Evolutionary conservation across 805 yeast species (phyloP).

Genomic region (Wickerhamomyces rabaulensis): DNA sequence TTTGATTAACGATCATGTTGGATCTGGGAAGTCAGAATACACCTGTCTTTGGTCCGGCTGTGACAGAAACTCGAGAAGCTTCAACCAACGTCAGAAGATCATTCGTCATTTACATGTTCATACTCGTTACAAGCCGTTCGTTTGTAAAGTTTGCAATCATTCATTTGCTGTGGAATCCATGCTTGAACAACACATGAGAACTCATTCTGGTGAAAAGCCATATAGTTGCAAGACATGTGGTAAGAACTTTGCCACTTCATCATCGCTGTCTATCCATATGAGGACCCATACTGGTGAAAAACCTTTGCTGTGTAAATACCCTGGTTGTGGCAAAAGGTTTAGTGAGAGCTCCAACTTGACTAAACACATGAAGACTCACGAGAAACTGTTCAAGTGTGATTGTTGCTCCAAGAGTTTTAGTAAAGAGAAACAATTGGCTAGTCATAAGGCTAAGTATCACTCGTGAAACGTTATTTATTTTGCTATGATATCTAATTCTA

Average conservation of each 20-base stretch:
- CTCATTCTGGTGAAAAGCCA: conserved; percentile 90
- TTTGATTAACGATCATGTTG: conserved; percentile 61
- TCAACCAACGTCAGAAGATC: conserved; percentile 80
- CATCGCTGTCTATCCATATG: conserved; percentile 76
- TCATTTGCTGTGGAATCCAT: conserved; percentile 73
- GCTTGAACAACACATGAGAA: conserved; percentile 75
- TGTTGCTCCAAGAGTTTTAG: conserved; percentile 50
- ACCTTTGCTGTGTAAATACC: conserved; percentile 74
- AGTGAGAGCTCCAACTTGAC: conserved; percentile 86
- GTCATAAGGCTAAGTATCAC: conserved; percentile 31
- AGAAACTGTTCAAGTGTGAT: conserved; percentile 45
- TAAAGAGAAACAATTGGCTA: conserved; percentile 33
- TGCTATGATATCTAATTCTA: background rate
- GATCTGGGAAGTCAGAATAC: conserved; percentile 66
- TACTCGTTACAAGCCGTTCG: conserved; percentile 76
- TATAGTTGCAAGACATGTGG: conserved; percentile 68
- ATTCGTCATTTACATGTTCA: conserved; percentile 85
- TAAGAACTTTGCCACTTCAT: conserved; percentile 75
- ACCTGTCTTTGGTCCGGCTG: conserved; percentile 79
- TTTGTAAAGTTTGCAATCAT: conserved; percentile 64
- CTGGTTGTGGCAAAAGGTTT: conserved; percentile 78
- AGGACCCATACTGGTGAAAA: conserved; percentile 89
- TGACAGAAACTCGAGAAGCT: conserved; percentile 53
- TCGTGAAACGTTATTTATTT: background rate
- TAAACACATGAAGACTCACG: conserved; percentile 82